Evolutionary conservation across 164 flowering plant species (phyloP).

Genomic region (Stephania japonica): DNA sequence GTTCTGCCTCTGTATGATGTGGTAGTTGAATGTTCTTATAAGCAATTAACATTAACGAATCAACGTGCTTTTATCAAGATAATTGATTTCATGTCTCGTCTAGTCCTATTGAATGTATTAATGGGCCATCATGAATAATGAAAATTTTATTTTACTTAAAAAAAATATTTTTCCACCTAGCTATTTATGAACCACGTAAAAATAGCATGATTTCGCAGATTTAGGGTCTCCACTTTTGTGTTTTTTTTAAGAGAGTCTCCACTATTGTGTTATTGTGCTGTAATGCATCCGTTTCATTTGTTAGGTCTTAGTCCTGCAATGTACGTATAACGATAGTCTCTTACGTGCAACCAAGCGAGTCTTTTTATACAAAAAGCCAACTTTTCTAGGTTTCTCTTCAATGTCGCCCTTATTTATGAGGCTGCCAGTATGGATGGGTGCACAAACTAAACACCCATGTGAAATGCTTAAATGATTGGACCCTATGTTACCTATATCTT

Average conservation of each 20-base stretch:
- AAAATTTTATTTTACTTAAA: too few species aligned
- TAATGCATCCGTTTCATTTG: not conserved
- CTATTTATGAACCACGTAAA: not conserved
- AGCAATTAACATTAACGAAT: too few species aligned
- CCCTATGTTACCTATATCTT: not conserved
- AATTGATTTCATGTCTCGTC: too few species aligned
- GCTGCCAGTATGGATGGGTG: not conserved
- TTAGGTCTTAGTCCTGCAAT: not conserved
- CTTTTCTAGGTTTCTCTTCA: not conserved
- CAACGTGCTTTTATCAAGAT: too few species aligned
- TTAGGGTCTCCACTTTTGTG: not conserved
- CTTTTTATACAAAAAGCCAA: not conserved
- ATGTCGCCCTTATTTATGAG: not conserved
- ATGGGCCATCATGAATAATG: too few species aligned
- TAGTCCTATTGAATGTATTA: too few species aligned
- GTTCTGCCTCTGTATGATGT: too few species aligned
- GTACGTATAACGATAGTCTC: not conserved
- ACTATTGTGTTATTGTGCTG: not conserved
- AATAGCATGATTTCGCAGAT: not conserved
- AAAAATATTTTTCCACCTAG: not conserved
- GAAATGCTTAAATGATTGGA: conserved; percentile 5
- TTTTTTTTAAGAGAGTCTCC: not conserved
- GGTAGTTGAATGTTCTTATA: too few species aligned
- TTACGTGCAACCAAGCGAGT: not conserved
- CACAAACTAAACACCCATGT: conserved; percentile 1